Evolutionary conservation across 2,329 filamentous ascomycete species (phyloP).

Genomic region (Aspergillus udagawae): DNA sequence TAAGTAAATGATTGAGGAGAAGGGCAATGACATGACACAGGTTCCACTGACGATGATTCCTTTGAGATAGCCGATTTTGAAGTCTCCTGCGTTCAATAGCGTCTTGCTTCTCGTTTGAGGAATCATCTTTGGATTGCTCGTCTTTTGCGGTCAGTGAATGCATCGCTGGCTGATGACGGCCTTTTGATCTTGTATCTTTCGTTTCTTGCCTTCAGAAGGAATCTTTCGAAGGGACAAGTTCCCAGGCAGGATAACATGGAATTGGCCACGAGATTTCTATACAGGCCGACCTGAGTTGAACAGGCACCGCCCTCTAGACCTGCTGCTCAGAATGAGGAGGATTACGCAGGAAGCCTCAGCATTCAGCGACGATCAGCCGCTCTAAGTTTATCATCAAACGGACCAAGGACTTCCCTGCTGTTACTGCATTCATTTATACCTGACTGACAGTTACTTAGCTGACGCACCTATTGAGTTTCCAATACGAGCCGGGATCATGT

Average conservation of each 20-base stretch:
- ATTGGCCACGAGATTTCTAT: neutral
- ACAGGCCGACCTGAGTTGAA: neutral
- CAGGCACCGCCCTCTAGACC: neutral
- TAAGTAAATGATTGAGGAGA: neutral
- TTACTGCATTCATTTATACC: neutral
- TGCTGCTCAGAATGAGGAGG: too few species aligned
- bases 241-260: neutral
- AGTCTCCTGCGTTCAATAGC: conserved; percentile 27
- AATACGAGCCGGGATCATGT: neutral
- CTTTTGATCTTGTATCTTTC: neutral
- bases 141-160: conserved; percentile 7
- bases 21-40: neutral
- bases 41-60: conserved; percentile 27
- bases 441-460: neutral
- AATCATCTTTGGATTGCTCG: conserved; percentile 6
- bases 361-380: neutral
- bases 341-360: neutral
- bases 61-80: conserved; percentile 31
- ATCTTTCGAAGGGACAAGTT: neutral
- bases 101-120: conserved; percentile 21
- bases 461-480: neutral
- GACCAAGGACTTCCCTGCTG: neutral
- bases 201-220: neutral
- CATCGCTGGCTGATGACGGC: neutral
- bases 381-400: neutral